Base-by-base conservation (phyloP, 768 basidiomycete genomes). In the Galerina marginata region DNA sequence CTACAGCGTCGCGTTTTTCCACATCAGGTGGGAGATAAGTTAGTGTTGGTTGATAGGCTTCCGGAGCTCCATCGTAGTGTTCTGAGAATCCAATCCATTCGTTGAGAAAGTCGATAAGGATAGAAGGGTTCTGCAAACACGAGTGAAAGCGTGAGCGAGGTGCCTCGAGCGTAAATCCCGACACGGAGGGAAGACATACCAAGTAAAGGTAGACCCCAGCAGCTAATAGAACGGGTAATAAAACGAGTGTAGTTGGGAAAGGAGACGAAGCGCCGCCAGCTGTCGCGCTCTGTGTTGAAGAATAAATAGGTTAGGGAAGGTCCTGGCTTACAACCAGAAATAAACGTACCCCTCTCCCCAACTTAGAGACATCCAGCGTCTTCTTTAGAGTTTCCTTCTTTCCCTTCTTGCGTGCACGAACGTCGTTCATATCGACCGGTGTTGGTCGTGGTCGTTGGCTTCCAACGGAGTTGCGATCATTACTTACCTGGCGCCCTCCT, bases 1-100 rank as follows among this genome's bases (percentile, higher is more conserved):
- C 85, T 9, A 96, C 79, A 0, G 91, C 93, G 47, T 88, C 83
- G 38, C 87, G 83, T 71, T 86, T 90, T 23, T 72, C 66, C 6
- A 78, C 68, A 69, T 96, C 95, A 0, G 88, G 85, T 54, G 70
- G 60, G 15, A 79, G 66, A 16, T 72, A 61, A 15, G 54, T 48
- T n/a, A 54, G 33, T 9, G 33, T 46, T 36, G 60, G 39, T 48
- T 59, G 57, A 49, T 61, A 52, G 48, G 65, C 64, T 52, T 56
- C 60, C 42, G 74, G 71, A 40, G 69, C 64, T 12, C 56, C 57
- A 48, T 75, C 74, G 69, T 74, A 77, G 50, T 77, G 76, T 37
- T 79, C 79, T 7, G 77, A 79, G 56, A 75, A 74, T 42, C 79
- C 79, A 54, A 80, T 75, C 74, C 74, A 80, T 20, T 73, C 70